Evolutionary conservation across 2,329 filamentous ascomycete genomes (phyloP).

Genomic region (Paracorniculantispora psalliotae): DNA sequence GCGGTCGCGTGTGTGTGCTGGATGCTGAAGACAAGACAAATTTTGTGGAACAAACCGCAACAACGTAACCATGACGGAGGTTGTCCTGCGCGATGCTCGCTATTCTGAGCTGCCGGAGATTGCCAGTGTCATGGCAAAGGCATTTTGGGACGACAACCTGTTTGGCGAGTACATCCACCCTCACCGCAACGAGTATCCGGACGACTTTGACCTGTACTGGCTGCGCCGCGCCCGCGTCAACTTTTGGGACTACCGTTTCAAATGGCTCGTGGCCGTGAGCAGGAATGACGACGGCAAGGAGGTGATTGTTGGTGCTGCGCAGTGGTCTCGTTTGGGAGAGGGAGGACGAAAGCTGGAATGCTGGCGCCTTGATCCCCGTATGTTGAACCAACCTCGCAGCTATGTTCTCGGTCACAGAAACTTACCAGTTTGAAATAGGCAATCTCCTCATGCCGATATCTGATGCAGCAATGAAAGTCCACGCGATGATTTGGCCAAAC

Average conservation of each 20-base stretch:
- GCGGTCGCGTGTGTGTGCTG: neutral
- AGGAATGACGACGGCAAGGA: conserved; percentile 15
- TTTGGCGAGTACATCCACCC: conserved; percentile 32
- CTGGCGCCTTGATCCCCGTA: conserved; percentile 19
- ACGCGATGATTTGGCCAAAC: conserved; percentile 19
- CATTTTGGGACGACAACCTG: conserved; percentile 30
- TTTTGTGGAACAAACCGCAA: neutral
- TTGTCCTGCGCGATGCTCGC: conserved; percentile 16
- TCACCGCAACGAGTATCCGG: conserved; percentile 26
- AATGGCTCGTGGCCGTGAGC: conserved; percentile 24
- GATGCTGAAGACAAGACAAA: neutral
- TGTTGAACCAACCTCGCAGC: neutral
- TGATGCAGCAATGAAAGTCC: conserved; percentile 10
- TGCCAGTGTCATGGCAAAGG: conserved; percentile 25
- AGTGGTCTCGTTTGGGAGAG: conserved; percentile 21
- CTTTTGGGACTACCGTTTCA: conserved; percentile 25
- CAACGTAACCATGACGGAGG: neutral
- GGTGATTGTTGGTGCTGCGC: conserved; percentile 21
- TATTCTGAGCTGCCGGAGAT: conserved; percentile 24
- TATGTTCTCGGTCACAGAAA: neutral
- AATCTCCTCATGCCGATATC: conserved; percentile 17
- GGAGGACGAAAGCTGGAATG: conserved; percentile 17
- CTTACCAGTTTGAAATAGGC: conserved; percentile 13
- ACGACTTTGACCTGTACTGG: conserved; percentile 28
- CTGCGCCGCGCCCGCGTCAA: conserved; percentile 23